Evolutionary conservation across 805 yeast genomes (phyloP), one percentile per base, ranked within the genome.

Genomic region (Starmerella tilneyi): DNA sequence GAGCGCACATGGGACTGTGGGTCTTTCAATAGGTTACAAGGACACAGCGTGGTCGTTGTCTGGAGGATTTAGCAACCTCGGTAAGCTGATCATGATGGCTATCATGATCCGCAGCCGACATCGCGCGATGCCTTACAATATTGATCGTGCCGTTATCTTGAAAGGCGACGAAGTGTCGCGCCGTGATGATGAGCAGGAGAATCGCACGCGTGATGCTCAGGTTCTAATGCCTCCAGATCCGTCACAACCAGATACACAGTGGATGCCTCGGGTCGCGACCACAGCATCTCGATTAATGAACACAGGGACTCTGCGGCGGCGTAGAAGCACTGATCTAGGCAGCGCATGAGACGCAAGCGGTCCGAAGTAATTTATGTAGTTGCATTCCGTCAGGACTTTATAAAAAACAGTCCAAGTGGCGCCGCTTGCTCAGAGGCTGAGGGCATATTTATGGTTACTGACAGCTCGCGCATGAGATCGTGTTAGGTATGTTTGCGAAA

Each of bases 1-100:
- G 5, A 81, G 94, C 53, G 97, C 97, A 0, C 94, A 92, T 63
- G 96, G 97, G 62, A 88, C 96, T 0, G 97, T 89, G 40, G 98
- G 98, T 0, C 64, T 92, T 49, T 83, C 95, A 4, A 63, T 86
- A 44, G 98, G 98, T 0, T 86, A 78, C 53, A 83, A 94, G 0
- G 66, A 66, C 37, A 67, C 74, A 3, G 67, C 73, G 49, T 69
- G 85, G 7, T 84, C 96, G 1, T 75, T 92, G 39, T 72, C 81
- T 15, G 85, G 76, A 0, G 75, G 80, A 58, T 84, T 89, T 60
- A 73, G 74, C 17, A 71, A 72, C 0, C 56, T 89, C 7, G 81
- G 94, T 1, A 92, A 92, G 59, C 68, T 92, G 36, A 84, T 89
- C 2, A 78, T 92, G 30, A 78, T 84, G 52, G 89, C 86, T 5